Evolutionary conservation across 148 eudicot species (phyloP).

Genomic region (Heliamphora exappendiculata): DNA sequence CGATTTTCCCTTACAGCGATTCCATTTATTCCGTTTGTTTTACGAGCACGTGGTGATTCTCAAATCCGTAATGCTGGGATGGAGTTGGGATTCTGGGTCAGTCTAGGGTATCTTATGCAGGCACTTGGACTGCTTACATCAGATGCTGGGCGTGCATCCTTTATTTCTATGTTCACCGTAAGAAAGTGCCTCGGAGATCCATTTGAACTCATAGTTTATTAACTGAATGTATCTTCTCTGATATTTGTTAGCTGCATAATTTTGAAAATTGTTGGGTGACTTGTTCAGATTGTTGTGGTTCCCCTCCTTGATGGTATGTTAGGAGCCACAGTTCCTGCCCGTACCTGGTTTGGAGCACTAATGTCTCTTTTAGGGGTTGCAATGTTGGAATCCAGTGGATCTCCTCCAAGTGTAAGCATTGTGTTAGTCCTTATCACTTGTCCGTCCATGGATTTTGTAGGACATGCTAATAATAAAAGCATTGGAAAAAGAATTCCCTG

Average conservation of each 20-base stretch:
- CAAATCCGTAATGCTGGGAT: slow-evolving; percentile 46
- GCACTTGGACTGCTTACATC: slow-evolving; percentile 73
- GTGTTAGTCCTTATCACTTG: not conserved
- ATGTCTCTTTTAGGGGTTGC: slow-evolving; percentile 60
- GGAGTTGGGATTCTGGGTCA: slow-evolving; percentile 71
- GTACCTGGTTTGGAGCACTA: slow-evolving; percentile 65
- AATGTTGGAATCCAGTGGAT: slow-evolving; percentile 71
- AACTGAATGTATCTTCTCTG: not conserved
- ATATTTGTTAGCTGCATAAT: not conserved
- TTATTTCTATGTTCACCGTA: slow-evolving; percentile 63
- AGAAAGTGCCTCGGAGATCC: slow-evolving; percentile 14
- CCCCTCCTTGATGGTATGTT: slow-evolving; percentile 71
- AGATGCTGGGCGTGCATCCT: slow-evolving; percentile 74
- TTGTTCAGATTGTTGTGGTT: slow-evolving; percentile 58
- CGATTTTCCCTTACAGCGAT: slow-evolving; percentile 49
- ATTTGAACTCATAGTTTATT: not conserved
- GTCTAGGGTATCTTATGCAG: slow-evolving; percentile 64
- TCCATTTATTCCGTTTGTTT: slow-evolving; percentile 59
- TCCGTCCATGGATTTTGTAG: not conserved
- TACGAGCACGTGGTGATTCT: slow-evolving; percentile 39
- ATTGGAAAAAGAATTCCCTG: not conserved
- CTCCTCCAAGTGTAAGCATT: slow-evolving; percentile 64
- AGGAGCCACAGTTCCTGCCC: slow-evolving; percentile 49
- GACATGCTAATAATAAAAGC: not conserved
- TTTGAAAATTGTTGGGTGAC: slow-evolving; percentile 12